Conservation (phyloP, 371 early-diverging fungal genomes). For the Lichtheimia hyalospora region DNA sequence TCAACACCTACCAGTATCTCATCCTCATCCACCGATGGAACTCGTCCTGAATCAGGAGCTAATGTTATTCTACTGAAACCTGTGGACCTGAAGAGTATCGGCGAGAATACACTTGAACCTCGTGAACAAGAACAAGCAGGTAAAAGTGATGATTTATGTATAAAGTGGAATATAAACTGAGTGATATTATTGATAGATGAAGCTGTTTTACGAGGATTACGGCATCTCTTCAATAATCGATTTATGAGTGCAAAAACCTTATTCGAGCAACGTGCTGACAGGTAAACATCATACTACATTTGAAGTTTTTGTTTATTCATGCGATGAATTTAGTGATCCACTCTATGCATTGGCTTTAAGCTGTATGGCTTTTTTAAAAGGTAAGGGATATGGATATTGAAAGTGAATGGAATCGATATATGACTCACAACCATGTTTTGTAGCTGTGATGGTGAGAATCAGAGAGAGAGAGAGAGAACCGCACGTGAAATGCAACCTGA, state of each 20-base stretch:
- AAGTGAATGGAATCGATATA: no score
- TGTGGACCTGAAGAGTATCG: slow-evolving; percentile 20
- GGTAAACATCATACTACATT: slow-evolving; percentile 4
- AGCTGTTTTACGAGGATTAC: slow-evolving; percentile 21
- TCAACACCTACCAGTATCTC: slow-evolving; percentile 4
- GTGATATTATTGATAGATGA: slow-evolving; percentile 19
- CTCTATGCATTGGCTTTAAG: slow-evolving; percentile 45
- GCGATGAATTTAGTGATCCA: slow-evolving; percentile 30
- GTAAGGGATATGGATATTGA: slow-evolving; percentile 16
- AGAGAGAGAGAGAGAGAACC: background rate
- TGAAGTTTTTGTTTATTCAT: background rate
- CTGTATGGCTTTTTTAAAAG: slow-evolving; percentile 53
- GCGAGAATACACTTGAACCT: slow-evolving; percentile 43
- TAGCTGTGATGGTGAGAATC: slow-evolving; percentile 38
- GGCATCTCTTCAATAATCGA: slow-evolving; percentile 39
- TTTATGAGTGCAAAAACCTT: slow-evolving; percentile 45
- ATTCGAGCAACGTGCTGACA: slow-evolving; percentile 34
- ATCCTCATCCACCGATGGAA: background rate
- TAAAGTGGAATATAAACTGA: background rate
- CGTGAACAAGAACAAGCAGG: slow-evolving; percentile 55
- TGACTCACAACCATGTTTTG: background rate
- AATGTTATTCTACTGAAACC: slow-evolving; percentile 17
- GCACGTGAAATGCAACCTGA: background rate
- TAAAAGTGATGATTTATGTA: slow-evolving; percentile 7
- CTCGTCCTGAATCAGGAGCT: slow-evolving; percentile 15